phyloP scores from a whole-genome alignment of 345 rosid genomes.

The Erysimum cheiranthoides region DNA sequence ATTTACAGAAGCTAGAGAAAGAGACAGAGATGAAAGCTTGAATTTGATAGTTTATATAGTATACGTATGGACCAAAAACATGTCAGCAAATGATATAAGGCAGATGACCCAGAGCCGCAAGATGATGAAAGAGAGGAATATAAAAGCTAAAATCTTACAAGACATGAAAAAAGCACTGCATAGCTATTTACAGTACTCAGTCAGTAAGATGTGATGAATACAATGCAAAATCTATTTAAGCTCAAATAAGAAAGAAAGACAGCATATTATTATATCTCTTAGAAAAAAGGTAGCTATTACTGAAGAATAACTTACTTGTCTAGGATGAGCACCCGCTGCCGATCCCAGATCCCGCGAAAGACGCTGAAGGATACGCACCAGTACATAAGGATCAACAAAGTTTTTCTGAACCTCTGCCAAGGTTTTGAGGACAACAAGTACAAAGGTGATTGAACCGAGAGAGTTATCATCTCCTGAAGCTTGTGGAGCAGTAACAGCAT shows the following conservation, averaged over 20 bases:
- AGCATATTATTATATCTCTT: slow-evolving; percentile 17
- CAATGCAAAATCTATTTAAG: slow-evolving; percentile 28
- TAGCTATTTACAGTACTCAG: slow-evolving; percentile 2
- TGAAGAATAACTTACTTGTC: slow-evolving; percentile 69
- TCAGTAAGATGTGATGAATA: slow-evolving; percentile 18
- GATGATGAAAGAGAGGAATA: slow-evolving; percentile 24
- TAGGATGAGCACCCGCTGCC: slow-evolving; percentile 71
- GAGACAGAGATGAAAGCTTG: slow-evolving; percentile 28
- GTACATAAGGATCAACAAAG: slow-evolving; percentile 68
- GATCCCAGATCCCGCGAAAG: slow-evolving; percentile 89
- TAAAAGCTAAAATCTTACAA: slow-evolving; percentile 24
- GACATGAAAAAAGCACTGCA: slow-evolving; percentile 19
- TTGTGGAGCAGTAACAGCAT: slow-evolving; percentile 63
- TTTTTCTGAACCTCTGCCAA: slow-evolving; percentile 82
- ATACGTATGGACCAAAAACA: slow-evolving; percentile 15
- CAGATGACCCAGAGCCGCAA: slow-evolving; percentile 13
- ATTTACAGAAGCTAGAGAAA: slow-evolving; percentile 21
- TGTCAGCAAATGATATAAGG: slow-evolving; percentile 29
- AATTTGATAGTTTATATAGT: slow-evolving; percentile 13
- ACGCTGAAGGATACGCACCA: slow-evolving; percentile 86
- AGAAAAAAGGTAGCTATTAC: background rate
- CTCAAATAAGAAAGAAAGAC: slow-evolving; percentile 22
- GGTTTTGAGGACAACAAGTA: slow-evolving; percentile 83
- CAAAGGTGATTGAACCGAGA: slow-evolving; percentile 76
- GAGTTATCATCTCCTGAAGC: slow-evolving; percentile 76